Conservation (phyloP, 2,329 filamentous ascomycete genomes). For the Phialocephala subalpina region DNA sequence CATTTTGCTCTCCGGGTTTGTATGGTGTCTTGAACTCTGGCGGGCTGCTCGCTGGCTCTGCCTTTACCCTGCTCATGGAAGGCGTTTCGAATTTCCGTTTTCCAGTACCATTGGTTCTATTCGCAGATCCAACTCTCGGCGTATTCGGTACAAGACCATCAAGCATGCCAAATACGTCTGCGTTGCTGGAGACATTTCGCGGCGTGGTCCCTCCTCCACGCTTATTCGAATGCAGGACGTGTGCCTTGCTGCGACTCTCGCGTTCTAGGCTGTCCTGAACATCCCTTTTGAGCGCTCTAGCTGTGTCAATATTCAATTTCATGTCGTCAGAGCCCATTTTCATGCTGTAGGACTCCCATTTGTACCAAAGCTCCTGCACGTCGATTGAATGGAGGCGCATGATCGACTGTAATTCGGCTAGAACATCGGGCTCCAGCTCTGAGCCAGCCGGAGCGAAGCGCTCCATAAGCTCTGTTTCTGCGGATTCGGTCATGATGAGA, state of each 20-base stretch:
- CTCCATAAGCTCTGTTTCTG: constrained; percentile 22
- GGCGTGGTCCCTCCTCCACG: constrained; percentile 66
- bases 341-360: constrained; percentile 98
- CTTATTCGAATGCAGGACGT: constrained; percentile 67
- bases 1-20: constrained; percentile 34
- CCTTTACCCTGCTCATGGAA: constrained; percentile 55
- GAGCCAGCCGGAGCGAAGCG: constrained; percentile 38
- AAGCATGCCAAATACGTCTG: constrained; percentile 86
- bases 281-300: constrained; percentile 83
- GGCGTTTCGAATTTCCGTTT: constrained; percentile 54
- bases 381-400: constrained; percentile 83
- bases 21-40: constrained; percentile 53
- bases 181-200: constrained; percentile 60
- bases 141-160: constrained; percentile 75
- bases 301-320: constrained; percentile 72
- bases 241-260: constrained; percentile 72
- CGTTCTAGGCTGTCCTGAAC: constrained; percentile 86
- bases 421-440: constrained; percentile 75
- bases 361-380: constrained; percentile 91
- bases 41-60: constrained; percentile 53
- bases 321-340: constrained; percentile 88
- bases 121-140: constrained; percentile 44
- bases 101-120: constrained; percentile 30
- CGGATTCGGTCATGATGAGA: constrained; percentile 18
- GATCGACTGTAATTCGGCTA: constrained; percentile 85